Conservation (phyloP, 148 eudicot genomes). For the Vaccinium macrocarpon region DNA sequence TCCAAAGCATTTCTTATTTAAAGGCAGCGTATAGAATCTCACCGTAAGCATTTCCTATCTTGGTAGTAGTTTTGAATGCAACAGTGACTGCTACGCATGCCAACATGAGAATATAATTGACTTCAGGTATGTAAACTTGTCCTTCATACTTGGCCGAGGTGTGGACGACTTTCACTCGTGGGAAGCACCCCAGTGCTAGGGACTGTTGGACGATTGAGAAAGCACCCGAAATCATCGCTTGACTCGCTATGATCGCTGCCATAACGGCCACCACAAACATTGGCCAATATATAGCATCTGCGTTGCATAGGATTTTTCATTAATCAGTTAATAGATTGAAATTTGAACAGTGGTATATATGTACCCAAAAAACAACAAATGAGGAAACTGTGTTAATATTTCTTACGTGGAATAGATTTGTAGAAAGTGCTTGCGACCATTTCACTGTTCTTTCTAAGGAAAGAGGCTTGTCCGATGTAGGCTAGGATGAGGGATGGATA, state of each 20-base stretch:
- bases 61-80: slow-evolving; percentile 42
- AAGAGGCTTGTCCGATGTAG: slow-evolving; percentile 31
- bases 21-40: neutral
- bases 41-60: slow-evolving; percentile 52
- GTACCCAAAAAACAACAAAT: neutral
- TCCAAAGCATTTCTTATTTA: neutral
- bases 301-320: neutral
- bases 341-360: neutral
- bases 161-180: slow-evolving; percentile 47
- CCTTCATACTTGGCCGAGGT: slow-evolving; percentile 50
- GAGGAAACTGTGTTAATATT: neutral
- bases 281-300: slow-evolving; percentile 31
- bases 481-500: slow-evolving; percentile 30
- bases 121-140: slow-evolving; percentile 52
- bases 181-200: slow-evolving; percentile 52
- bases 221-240: slow-evolving; percentile 58
- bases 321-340: neutral
- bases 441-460: slow-evolving; percentile 16
- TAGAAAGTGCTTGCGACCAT: slow-evolving; percentile 16
- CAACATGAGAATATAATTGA: slow-evolving; percentile 48
- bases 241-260: slow-evolving; percentile 64
- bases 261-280: slow-evolving; percentile 49
- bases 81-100: slow-evolving; percentile 43
- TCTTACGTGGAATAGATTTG: slow-evolving; percentile 28
- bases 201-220: slow-evolving; percentile 60